phyloP scores from a whole-genome alignment of 306 rosid genomes.

The Trifolium pratense region DNA sequence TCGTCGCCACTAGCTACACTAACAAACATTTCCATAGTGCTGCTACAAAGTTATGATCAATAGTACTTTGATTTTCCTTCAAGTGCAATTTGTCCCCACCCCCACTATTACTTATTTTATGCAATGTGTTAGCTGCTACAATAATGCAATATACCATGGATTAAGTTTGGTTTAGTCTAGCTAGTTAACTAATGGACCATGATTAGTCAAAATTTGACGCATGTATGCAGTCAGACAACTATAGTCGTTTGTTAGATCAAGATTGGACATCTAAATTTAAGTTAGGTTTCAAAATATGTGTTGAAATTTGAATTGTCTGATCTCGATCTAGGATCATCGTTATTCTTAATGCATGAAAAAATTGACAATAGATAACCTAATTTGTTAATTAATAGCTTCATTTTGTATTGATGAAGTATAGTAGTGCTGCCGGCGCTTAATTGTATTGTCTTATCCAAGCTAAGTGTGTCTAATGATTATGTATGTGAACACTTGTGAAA shows the following conservation, averaged over 20 bases:
- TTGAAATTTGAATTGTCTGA: too few relatives aligned
- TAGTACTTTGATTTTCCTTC: slow-evolving; percentile 39
- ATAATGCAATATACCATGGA: not conserved
- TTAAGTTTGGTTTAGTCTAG: not conserved
- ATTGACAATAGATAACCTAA: too few relatives aligned
- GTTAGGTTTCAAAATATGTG: too few relatives aligned
- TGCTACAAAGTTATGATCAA: slow-evolving; percentile 40
- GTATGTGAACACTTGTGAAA: not conserved
- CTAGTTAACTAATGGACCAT: not conserved
- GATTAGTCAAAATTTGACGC: too few relatives aligned
- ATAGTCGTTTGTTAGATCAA: too few relatives aligned
- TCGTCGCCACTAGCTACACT: slow-evolving; percentile 35
- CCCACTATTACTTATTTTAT: too few relatives aligned
- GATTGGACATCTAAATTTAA: too few relatives aligned
- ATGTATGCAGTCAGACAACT: too few relatives aligned
- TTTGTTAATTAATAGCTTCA: not conserved
- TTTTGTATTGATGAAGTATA: not conserved
- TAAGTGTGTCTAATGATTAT: not conserved
- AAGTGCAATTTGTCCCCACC: slow-evolving; percentile 30
- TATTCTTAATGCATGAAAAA: too few relatives aligned
- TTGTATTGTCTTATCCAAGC: not conserved
- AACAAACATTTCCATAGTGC: slow-evolving; percentile 45
- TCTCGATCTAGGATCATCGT: too few relatives aligned
- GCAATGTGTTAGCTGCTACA: too few relatives aligned
- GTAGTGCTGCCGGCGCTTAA: not conserved